Evolutionary conservation across 768 basidiomycete species (phyloP).

Genomic region (Suillus subluteus): DNA sequence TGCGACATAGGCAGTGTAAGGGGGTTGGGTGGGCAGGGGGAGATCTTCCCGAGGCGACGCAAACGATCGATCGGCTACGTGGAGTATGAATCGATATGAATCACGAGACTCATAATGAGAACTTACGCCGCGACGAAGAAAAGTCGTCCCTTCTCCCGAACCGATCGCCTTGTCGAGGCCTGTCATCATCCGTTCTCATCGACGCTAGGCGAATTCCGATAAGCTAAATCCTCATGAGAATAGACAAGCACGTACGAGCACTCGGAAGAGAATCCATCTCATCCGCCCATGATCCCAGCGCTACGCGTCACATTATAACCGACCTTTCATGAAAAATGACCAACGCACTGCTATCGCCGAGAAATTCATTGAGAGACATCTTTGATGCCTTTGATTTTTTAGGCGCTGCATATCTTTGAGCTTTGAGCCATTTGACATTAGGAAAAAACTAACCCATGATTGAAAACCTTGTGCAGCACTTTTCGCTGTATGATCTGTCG

Average conservation of each 20-base stretch:
- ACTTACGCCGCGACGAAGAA: constrained; percentile 61
- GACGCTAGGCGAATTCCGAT: constrained; percentile 54
- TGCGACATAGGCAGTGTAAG: constrained; percentile 96
- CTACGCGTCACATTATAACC: constrained; percentile 42
- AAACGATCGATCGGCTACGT: constrained; percentile 58
- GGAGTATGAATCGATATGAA: constrained; percentile 18
- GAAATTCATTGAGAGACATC: constrained; percentile 91
- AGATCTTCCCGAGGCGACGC: constrained; percentile 81
- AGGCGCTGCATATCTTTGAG: constrained; percentile 58
- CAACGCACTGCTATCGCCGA: constrained; percentile 79
- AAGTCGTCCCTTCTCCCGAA: constrained; percentile 68
- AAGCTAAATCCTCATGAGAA: constrained; percentile 14
- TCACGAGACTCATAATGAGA: constrained; percentile 11
- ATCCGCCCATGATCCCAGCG: constrained; percentile 96
- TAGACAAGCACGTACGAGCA: constrained; percentile 71
- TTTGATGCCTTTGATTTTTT: constrained; percentile 86
- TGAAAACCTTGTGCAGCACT: constrained; percentile 20
- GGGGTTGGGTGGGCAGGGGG: constrained; percentile 92
- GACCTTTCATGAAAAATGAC: constrained; percentile 18
- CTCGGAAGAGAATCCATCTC: constrained; percentile 94
- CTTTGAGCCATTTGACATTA: not conserved
- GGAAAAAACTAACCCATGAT: constrained; percentile 30
- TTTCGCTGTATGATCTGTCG: constrained; percentile 14
- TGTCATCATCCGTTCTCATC: constrained; percentile 68
- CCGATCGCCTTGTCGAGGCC: constrained; percentile 54